Base-by-base conservation (phyloP, 306 rosid genomes). In the Ochetophila trinervis region DNA sequence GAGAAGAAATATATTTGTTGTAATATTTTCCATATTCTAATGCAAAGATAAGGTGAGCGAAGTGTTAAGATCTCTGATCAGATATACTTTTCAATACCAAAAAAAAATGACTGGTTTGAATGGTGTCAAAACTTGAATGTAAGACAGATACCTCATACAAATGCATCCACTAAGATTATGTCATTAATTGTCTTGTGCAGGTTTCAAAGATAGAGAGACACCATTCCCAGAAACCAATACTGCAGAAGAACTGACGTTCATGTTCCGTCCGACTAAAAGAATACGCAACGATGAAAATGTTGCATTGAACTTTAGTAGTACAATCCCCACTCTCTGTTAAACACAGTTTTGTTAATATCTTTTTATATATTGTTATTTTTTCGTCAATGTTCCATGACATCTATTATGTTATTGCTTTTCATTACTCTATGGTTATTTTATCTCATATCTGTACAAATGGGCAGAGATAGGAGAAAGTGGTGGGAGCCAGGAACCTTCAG, bases 391-490 rank as follows among this genome's bases (percentile, higher is more conserved):
- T 47, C 15, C 35, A 22, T 63, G 13, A 24, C 22, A 45, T 15
- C 42, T 3, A 27, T 56, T 42, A 53, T 14, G 6, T 16, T 35
- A 50, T n/a, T 24, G 21, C 22, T 16, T 22, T 32, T 37, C 32
- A 2, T 13, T 19, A 35, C 53, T 49, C 21, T 40, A 40, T 8
- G 45, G 45, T 40, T 0, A 21, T 71, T 58, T 60, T 24, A 27
- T 27, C 50, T 15, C 0, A 17, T 50, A 61, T 74, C 11, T 63
- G 58, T 30, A 45, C 73, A 72, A 63, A 40, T 76, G 64, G 62
- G 64, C 82, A 76, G 99, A 81, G 69, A 76, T 75, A 50, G 87
- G 36, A 77, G 90, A 78, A 80, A 79, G 74, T 54, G 75, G 67
- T 62, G 82, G 85, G 77, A 71, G 76, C 4, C 80, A 61, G 27